phyloP scores from a whole-genome alignment of 2,329 filamentous ascomycete species.

The Endoconidiophora polonica region DNA sequence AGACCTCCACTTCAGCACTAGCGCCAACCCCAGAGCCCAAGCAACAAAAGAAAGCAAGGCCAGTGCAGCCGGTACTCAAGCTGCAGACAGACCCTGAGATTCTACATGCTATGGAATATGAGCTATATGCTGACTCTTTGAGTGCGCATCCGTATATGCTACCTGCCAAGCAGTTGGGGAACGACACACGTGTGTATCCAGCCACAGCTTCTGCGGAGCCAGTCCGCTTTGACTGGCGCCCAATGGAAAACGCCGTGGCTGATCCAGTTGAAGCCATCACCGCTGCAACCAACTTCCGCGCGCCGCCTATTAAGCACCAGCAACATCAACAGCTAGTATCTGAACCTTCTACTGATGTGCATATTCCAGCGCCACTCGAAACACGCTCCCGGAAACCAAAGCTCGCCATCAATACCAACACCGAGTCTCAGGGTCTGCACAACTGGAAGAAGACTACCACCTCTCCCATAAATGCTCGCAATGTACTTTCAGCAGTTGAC shows the following conservation, averaged over 20 bases:
- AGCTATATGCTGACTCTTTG: background rate
- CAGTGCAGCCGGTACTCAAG: slow-evolving; percentile 8
- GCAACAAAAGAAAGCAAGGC: background rate
- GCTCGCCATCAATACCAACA: slow-evolving; percentile 7
- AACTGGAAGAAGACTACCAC: slow-evolving; percentile 11
- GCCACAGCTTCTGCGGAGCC: slow-evolving; percentile 3
- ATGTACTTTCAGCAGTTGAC: slow-evolving; percentile 8
- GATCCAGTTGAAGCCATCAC: slow-evolving; percentile 1
- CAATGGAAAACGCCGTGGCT: background rate
- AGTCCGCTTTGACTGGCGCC: slow-evolving; percentile 4
- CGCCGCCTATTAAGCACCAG: background rate
- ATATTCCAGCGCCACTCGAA: background rate
- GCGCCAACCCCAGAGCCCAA: background rate
- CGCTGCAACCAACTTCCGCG: background rate
- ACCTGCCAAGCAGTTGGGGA: background rate
- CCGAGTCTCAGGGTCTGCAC: background rate
- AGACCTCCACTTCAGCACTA: background rate
- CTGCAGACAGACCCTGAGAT: slow-evolving; percentile 11
- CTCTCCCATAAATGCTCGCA: background rate
- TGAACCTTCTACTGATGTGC: background rate
- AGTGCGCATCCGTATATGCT: slow-evolving; percentile 6
- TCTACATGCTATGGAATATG: slow-evolving; percentile 10
- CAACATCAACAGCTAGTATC: background rate
- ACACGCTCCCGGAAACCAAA: slow-evolving; percentile 3
- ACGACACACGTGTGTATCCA: background rate